These are phyloP conservation scores for Penicillium antarcticum DNA, from an alignment of 495 filamentous ascomycete species.

Conservation along the genomic window DNA sequence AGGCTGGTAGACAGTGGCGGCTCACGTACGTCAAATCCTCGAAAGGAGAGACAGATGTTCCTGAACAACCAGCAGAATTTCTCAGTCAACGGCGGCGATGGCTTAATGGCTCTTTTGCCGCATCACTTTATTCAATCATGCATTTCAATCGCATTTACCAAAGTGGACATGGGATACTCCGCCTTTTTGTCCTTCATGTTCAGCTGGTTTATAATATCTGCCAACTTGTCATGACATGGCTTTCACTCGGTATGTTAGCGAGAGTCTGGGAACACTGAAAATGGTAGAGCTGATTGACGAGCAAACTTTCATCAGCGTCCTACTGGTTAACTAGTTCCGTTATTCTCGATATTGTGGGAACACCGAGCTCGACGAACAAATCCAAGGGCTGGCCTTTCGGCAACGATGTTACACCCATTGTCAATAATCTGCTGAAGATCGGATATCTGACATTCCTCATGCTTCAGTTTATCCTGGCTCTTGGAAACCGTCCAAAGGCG, in stretches of 20 bases:
- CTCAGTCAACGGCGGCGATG: slow-evolving; percentile 92
- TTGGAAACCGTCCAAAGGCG: slow-evolving; percentile 93
- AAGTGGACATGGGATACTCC: slow-evolving; percentile 86
- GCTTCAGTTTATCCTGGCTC: slow-evolving; percentile 89
- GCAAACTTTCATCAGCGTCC: slow-evolving; percentile 44
- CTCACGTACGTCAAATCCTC: slow-evolving; percentile 95
- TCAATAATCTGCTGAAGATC: slow-evolving; percentile 88
- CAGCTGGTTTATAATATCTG: slow-evolving; percentile 90
- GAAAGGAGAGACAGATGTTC: slow-evolving; percentile 97
- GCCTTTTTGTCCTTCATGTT: slow-evolving; percentile 91
- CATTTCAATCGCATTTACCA: slow-evolving; percentile 97
- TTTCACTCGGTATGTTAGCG: slow-evolving; percentile 67
- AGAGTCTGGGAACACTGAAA: neutral
- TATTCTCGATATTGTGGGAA: slow-evolving; percentile 93
- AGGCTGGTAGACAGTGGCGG: slow-evolving; percentile 97
- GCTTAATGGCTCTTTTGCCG: slow-evolving; percentile 96
- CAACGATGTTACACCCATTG: slow-evolving; percentile 69
- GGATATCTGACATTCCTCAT: slow-evolving; percentile 81
- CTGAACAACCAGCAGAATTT: slow-evolving; percentile 78
- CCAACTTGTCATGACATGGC: slow-evolving; percentile 88
- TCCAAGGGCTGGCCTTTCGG: slow-evolving; percentile 68
- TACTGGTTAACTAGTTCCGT: slow-evolving; percentile 94
- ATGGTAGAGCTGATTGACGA: neutral
- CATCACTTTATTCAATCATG: slow-evolving; percentile 91
- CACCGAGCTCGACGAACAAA: slow-evolving; percentile 47